These are phyloP conservation scores for Mucor saturninus DNA, from an alignment of 371 early-diverging fungal species.

Conservation along the genomic window DNA sequence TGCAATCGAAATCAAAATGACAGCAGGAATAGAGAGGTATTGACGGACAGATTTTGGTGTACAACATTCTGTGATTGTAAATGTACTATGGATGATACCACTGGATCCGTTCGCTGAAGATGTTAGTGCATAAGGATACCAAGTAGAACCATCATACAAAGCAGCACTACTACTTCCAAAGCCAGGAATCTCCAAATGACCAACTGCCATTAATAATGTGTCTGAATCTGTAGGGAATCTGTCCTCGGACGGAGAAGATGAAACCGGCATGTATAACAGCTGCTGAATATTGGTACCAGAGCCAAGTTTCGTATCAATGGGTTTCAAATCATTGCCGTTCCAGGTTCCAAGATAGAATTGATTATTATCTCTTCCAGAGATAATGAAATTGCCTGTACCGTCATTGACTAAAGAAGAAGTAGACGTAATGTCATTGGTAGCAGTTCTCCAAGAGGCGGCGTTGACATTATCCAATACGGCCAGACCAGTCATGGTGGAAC, in stretches of 20 bases:
- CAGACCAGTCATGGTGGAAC: not conserved
- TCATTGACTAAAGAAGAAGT: conserved; percentile 6
- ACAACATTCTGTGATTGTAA: conserved; percentile 32
- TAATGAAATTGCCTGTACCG: conserved; percentile 12
- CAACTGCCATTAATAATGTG: conserved; percentile 56
- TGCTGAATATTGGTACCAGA: conserved; percentile 22
- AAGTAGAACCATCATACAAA: conserved; percentile 63
- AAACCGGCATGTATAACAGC: conserved; percentile 41
- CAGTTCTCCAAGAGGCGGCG: conserved; percentile 2
- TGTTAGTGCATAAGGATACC: conserved; percentile 70
- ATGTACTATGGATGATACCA: conserved; percentile 30
- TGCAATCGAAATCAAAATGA: conserved; percentile 75
- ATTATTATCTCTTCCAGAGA: conserved; percentile 10
- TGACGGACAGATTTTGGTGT: conserved; percentile 18
- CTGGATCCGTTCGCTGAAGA: conserved; percentile 31
- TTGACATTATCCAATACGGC: conserved; percentile 11
- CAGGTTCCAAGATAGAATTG: conserved; percentile 10
- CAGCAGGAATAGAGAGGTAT: conserved; percentile 62
- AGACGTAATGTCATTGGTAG: not conserved
- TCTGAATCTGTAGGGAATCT: conserved; percentile 39
- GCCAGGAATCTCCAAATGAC: conserved; percentile 47
- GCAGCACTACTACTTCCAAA: conserved; percentile 61
- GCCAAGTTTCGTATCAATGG: conserved; percentile 3
- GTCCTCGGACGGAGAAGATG: conserved; percentile 9
- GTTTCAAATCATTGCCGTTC: conserved; percentile 7